phyloP scores from a whole-genome alignment of 306 rosid species.

The Adenanthera pavonina region DNA sequence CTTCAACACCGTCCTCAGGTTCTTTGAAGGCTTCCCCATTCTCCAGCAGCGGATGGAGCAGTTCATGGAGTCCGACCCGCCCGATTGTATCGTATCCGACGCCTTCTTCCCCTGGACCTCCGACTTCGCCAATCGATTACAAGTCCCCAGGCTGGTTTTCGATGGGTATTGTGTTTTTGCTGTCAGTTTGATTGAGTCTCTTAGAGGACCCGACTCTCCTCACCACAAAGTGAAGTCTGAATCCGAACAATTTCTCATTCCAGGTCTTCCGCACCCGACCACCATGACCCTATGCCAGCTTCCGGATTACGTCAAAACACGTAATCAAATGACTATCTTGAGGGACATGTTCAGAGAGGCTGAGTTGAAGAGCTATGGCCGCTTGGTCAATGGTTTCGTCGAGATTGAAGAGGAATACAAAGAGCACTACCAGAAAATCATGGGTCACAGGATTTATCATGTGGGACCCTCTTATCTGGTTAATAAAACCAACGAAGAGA shows the following conservation, averaged over 20 bases:
- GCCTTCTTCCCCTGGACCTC: constrained; percentile 39
- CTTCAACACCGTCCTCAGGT: not conserved
- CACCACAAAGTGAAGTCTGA: not conserved
- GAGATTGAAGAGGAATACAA: constrained; percentile 49
- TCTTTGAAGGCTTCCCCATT: constrained; percentile 2
- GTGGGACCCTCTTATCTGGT: constrained; percentile 46
- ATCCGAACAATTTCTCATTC: constrained; percentile 5
- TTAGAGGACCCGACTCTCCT: not conserved
- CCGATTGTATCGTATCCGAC: constrained; percentile 40
- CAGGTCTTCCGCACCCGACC: constrained; percentile 38
- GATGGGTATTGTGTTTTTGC: constrained; percentile 32
- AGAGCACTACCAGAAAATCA: constrained; percentile 31
- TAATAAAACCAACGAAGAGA: not conserved
- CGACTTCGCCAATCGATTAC: constrained; percentile 32
- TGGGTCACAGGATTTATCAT: constrained; percentile 43
- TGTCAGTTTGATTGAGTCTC: constrained; percentile 14
- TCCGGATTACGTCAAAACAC: not conserved
- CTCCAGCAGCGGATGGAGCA: constrained; percentile 16
- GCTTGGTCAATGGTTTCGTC: constrained; percentile 38
- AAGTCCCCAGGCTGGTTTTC: constrained; percentile 43
- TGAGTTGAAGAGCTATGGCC: constrained; percentile 41
- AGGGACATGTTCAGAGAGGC: not conserved
- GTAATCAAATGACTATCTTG: not conserved
- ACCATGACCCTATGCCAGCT: not conserved
- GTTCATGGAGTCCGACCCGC: constrained; percentile 30